A percentile compares a stretch with the other conserved stretches of the same genome.
Conservation (phyloP, 352 stramenopile genomes). For the Globisporangium paddicum region DNA sequence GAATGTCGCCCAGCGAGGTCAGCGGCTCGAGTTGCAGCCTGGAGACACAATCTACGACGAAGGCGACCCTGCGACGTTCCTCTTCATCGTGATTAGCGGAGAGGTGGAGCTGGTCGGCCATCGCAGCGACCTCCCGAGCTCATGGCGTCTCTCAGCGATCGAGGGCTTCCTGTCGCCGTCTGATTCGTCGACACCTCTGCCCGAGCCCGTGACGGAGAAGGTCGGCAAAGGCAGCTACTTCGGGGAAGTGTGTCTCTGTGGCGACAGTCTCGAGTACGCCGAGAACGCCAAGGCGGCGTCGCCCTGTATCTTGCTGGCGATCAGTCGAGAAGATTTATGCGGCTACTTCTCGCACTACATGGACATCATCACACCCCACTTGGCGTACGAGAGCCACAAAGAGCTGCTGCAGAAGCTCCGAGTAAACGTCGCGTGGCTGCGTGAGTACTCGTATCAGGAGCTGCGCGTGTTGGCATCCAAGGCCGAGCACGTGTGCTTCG, state of each 20-base stretch:
- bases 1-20: constrained; percentile 39
- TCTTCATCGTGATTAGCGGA: constrained; percentile 62
- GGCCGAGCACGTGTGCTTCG: constrained; percentile 36
- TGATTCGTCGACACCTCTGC: not conserved
- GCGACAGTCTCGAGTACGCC: constrained; percentile 32
- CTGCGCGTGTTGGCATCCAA: constrained; percentile 41
- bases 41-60: constrained; percentile 58
- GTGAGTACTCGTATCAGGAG: constrained; percentile 41
- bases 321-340: constrained; percentile 48
- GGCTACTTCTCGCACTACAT: constrained; percentile 64
- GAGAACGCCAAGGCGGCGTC: constrained; percentile 37
- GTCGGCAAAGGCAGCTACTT: constrained; percentile 52
- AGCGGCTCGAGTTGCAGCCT: constrained; percentile 32
- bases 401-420: constrained; percentile 46
- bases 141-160: constrained; percentile 11
- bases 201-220: constrained; percentile 21
- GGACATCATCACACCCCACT: constrained; percentile 54
- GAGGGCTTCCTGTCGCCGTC: constrained; percentile 8
- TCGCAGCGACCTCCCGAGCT: constrained; percentile 6
- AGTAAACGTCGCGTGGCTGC: constrained; percentile 35
- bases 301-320: constrained; percentile 37
- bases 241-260: constrained; percentile 44
- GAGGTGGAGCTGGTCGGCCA: constrained; percentile 30
- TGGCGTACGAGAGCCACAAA: constrained; percentile 46
- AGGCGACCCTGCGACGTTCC: constrained; percentile 48